Evolutionary conservation across 352 stramenopile species (phyloP), one percentile per base, ranked within the genome.

Genomic region (Phytophthora citrophthora): DNA sequence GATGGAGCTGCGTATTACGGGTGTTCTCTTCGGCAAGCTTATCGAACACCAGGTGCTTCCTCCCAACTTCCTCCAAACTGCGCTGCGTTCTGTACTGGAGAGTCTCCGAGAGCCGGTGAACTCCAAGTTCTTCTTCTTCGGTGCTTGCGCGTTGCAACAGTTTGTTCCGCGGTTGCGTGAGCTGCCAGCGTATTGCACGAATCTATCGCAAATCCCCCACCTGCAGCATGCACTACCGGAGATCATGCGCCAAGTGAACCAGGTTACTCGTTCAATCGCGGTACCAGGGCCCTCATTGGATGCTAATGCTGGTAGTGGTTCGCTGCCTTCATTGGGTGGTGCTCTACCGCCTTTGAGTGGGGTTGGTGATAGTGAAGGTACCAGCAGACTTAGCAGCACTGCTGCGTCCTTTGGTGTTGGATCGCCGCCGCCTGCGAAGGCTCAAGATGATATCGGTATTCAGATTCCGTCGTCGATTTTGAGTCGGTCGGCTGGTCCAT

Each of bases 31-130:
- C 65, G 97, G 97, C 23, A 95, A 97, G 41, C 84, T 99, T 5
- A 99, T 99, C 70, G 94, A 99, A 74, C 96, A 99, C 63, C 95
- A 99, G 71, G 87, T 99, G 26, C 88, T 99, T 31, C 97, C 91
- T 49, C 96, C 91, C 26, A 99, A 99, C 54, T 99, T 98, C 16
- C 75, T 99, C 16, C 97, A 98, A 40, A 99, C 98, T 50, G 97
- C 97, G 32, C 74, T 99, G 24, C 91, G 97, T 4, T 99, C 98
- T 54, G 96, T 99, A 38, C 85, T 99, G 6, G 97, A 99, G 69
- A 98, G 97, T 54, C 76, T 99, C 46, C 86, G 97, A 20, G 98
- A 99, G 61, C 88, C 93, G 8, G 95, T 98, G n/a, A 98, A 91
- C 68, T 97, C 93, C 0, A 99, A 99, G 64, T 98, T 99, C 71